Evolutionary conservation across 2,329 filamentous ascomycete genomes (phyloP).

Genomic region (Hysterium pulicare): DNA sequence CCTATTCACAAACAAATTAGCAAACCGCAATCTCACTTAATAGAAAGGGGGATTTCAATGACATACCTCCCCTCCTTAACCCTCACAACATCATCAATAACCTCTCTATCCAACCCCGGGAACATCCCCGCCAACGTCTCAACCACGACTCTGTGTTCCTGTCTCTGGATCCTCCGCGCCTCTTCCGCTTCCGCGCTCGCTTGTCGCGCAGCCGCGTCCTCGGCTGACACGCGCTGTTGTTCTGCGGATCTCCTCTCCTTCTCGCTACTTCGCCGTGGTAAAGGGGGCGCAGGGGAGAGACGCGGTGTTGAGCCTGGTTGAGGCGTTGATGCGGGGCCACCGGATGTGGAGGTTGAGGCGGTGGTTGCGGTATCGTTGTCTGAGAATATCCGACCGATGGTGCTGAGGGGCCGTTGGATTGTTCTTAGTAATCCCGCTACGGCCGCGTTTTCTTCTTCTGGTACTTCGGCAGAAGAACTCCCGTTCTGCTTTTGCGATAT

Average conservation of each 20-base stretch:
- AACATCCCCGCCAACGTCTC: slow-evolving; percentile 97
- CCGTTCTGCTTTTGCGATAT: slow-evolving; percentile 52
- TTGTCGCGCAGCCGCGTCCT: slow-evolving; percentile 86
- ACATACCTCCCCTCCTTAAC: slow-evolving; percentile 90
- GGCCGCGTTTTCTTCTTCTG: slow-evolving; percentile 69
- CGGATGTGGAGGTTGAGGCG: slow-evolving; percentile 13
- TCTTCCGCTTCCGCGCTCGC: slow-evolving; percentile 88
- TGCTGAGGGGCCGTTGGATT: slow-evolving; percentile 85
- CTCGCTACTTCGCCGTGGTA: slow-evolving; percentile 42
- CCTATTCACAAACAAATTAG: slow-evolving; percentile 16
- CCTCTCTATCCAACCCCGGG: slow-evolving; percentile 85
- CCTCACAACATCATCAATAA: slow-evolving; percentile 95
- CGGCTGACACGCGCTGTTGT: slow-evolving; percentile 56
- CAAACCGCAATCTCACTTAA: neutral
- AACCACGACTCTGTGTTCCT: slow-evolving; percentile 86
- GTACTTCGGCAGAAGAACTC: slow-evolving; percentile 28
- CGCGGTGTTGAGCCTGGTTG: slow-evolving; percentile 48
- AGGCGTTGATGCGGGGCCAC: slow-evolving; percentile 42
- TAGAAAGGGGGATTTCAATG: neutral
- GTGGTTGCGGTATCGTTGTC: slow-evolving; percentile 52
- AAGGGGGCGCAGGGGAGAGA: slow-evolving; percentile 47
- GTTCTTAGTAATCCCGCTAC: slow-evolving; percentile 83
- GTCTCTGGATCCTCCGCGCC: slow-evolving; percentile 74
- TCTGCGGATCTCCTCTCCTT: slow-evolving; percentile 11
- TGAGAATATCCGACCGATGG: slow-evolving; percentile 92